These are phyloP conservation scores for Bodo saltans DNA, from an alignment of 78 protist species.

Conservation along the genomic window DNA sequence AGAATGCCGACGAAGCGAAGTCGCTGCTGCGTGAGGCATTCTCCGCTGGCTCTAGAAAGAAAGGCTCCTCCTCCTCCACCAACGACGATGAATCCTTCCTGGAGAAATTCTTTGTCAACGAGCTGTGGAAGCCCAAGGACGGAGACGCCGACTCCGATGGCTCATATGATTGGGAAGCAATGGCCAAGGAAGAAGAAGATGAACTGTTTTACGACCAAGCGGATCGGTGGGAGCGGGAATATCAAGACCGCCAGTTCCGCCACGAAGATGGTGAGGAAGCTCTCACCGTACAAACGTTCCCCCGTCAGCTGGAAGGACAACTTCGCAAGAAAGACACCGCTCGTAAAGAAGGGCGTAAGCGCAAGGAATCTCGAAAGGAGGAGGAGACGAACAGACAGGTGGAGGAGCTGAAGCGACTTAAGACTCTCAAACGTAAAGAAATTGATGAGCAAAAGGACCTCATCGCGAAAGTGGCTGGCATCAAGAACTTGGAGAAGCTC, in stretches of 20 bases:
- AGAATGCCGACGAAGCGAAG: too few relatives aligned
- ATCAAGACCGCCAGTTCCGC: neutral
- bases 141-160: neutral
- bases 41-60: too few relatives aligned
- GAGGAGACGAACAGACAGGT: neutral
- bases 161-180: neutral
- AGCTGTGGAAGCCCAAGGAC: neutral
- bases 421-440: neutral
- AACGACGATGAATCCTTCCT: too few relatives aligned
- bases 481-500: neutral
- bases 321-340: conserved; percentile 2
- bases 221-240: neutral
- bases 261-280: neutral
- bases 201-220: neutral
- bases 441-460: neutral
- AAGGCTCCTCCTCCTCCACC: too few relatives aligned
- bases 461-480: neutral
- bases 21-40: too few relatives aligned
- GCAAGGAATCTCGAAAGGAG: neutral
- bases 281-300: neutral
- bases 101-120: neutral
- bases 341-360: conserved; percentile 10
- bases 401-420: conserved; percentile 26
- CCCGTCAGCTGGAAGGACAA: neutral
- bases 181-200: neutral